Conservation (phyloP, 371 early-diverging fungal genomes). For the Mucor saturninus region DNA sequence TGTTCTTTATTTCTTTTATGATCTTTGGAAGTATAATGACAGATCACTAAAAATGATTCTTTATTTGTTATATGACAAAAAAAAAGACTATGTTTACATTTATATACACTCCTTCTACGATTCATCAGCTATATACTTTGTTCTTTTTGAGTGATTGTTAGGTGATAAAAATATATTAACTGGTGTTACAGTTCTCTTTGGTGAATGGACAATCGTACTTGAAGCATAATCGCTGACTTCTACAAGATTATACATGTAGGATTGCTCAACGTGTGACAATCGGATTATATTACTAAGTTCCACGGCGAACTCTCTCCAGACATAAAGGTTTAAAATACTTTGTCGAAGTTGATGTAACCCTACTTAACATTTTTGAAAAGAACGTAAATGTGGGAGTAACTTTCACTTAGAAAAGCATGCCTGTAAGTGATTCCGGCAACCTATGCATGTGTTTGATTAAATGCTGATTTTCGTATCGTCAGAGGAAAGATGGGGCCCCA, state of each 20-base stretch:
- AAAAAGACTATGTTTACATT: conserved; percentile 4
- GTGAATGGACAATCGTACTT: background rate
- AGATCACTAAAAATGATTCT: conserved; percentile 15
- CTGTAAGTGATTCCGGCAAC: too few species aligned
- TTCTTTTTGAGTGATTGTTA: conserved; percentile 21
- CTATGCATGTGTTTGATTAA: too few species aligned
- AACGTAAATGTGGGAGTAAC: too few species aligned
- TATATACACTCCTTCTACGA: conserved; percentile 4
- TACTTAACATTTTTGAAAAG: background rate
- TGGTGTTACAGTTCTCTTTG: conserved; percentile 16
- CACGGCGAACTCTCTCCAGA: conserved; percentile 10
- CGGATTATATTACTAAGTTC: conserved; percentile 3
- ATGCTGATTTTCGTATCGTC: too few species aligned
- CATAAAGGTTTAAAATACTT: conserved; percentile 14
- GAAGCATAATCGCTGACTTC: background rate
- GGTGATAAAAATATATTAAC: conserved; percentile 11
- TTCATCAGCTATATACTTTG: conserved; percentile 15
- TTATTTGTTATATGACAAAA: background rate
- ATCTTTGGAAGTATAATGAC: conserved; percentile 15
- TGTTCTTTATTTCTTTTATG: conserved; percentile 15
- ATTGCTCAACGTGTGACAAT: conserved; percentile 15
- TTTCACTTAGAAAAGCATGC: too few species aligned
- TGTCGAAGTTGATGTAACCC: conserved; percentile 10
- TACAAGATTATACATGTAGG: background rate
- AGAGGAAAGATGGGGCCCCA: too few species aligned